phyloP scores from a whole-genome alignment of 2,329 filamentous ascomycete species.

The Claviceps sp. region DNA sequence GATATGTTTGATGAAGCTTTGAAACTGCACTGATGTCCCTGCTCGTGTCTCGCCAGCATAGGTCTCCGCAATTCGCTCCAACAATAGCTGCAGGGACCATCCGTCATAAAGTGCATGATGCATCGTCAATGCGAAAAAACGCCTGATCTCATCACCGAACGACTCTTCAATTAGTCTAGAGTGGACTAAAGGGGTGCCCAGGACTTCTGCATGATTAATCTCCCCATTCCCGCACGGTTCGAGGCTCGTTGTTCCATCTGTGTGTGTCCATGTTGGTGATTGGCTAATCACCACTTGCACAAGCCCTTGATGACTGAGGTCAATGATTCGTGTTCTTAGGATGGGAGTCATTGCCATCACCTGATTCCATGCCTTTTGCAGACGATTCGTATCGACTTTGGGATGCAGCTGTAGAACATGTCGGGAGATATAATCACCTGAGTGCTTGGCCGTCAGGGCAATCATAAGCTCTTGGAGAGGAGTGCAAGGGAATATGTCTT shows the following conservation, averaged over 20 bases:
- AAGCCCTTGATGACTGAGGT: slow-evolving; percentile 6
- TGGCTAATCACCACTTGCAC: slow-evolving; percentile 8
- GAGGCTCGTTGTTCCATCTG: background rate
- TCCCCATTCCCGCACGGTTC: background rate
- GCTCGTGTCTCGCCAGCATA: slow-evolving; percentile 6
- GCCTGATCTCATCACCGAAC: background rate
- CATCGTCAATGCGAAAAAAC: slow-evolving; percentile 9
- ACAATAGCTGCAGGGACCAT: slow-evolving; percentile 31
- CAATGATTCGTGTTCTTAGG: slow-evolving; percentile 8
- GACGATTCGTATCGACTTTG: slow-evolving; percentile 4
- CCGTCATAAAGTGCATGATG: slow-evolving; percentile 38
- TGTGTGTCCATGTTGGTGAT: slow-evolving; percentile 1
- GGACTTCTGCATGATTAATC: slow-evolving; percentile 4
- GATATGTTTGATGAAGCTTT: slow-evolving; percentile 29
- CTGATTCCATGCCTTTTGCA: slow-evolving; percentile 8
- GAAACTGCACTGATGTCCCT: slow-evolving; percentile 13
- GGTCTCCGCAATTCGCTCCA: slow-evolving; percentile 7
- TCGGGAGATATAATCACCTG: slow-evolving; percentile 9
- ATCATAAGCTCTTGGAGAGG: slow-evolving; percentile 34
- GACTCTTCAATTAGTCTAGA: slow-evolving; percentile 3
- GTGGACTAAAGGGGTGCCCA: slow-evolving; percentile 7
- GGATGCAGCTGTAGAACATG: slow-evolving; percentile 7
- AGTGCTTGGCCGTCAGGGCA: slow-evolving; percentile 7
- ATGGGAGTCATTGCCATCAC: slow-evolving; percentile 8
- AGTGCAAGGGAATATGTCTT: slow-evolving; percentile 21